These are phyloP conservation scores for Globisporangium rhizosaccharum DNA, from an alignment of 352 stramenopile species.

Conservation along the genomic window DNA sequence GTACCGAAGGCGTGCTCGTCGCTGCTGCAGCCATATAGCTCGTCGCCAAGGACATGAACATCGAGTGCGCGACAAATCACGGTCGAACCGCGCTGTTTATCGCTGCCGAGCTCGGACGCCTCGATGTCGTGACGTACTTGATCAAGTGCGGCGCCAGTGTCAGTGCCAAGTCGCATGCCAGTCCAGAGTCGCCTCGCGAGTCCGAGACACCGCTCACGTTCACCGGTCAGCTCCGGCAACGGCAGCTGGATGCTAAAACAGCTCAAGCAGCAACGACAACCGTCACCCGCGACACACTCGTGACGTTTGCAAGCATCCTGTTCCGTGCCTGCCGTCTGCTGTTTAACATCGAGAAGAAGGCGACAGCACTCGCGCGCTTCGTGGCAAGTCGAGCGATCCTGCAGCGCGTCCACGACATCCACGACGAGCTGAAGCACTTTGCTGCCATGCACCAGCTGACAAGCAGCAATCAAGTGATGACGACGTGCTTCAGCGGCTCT, in stretches of 20 bases:
- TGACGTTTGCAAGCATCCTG: neutral
- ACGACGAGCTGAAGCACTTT: constrained; percentile 1
- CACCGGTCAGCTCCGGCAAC: neutral
- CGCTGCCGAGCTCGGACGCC: neutral
- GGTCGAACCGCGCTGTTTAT: neutral
- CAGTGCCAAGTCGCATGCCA: neutral
- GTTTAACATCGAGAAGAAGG: neutral
- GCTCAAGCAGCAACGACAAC: too few species aligned
- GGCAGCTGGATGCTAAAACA: neutral
- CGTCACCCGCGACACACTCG: neutral
- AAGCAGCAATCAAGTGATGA: neutral
- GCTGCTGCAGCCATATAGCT: neutral
- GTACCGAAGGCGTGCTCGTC: neutral
- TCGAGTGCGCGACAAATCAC: neutral
- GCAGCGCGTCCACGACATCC: neutral
- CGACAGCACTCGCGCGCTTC: neutral
- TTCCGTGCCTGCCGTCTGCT: neutral
- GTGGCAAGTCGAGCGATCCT: neutral
- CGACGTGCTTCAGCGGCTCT: neutral
- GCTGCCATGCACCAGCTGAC: neutral
- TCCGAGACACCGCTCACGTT: neutral
- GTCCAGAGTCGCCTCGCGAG: neutral
- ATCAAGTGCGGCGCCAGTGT: neutral
- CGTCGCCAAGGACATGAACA: neutral
- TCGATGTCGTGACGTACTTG: neutral